phyloP scores from a whole-genome alignment of 441 rosid genomes.

The Pelargonium exstipulatum region DNA sequence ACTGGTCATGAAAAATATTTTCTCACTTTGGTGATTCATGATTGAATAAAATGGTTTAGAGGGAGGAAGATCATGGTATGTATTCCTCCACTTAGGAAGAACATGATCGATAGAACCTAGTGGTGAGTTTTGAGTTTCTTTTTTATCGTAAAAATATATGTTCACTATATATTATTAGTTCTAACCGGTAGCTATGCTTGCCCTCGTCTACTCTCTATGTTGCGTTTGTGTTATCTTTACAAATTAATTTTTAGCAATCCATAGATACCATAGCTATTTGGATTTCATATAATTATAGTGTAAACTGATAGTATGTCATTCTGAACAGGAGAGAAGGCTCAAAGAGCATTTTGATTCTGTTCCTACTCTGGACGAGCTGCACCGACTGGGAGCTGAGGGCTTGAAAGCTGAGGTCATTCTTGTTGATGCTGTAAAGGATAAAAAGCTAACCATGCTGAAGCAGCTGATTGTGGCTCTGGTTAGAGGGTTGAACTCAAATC shows the following conservation, averaged over 20 bases:
- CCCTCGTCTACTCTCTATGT: not conserved
- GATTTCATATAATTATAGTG: constrained; percentile 10
- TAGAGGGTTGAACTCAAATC: constrained; percentile 83
- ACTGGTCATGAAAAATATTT: not conserved
- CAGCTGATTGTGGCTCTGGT: constrained; percentile 75
- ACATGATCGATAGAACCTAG: not conserved
- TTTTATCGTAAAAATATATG: not conserved
- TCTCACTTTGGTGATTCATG: not conserved
- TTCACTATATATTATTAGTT: constrained; percentile 1
- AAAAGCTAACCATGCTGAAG: constrained; percentile 83
- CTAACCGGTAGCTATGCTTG: not conserved
- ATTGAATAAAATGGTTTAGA: not conserved
- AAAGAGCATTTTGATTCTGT: constrained; percentile 65
- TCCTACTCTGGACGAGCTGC: constrained; percentile 88
- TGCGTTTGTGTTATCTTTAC: not conserved
- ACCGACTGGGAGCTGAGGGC: constrained; percentile 72
- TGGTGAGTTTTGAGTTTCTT: not conserved
- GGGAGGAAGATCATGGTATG: not conserved
- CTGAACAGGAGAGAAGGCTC: constrained; percentile 72
- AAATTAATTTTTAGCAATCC: not conserved
- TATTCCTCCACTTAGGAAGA: not conserved
- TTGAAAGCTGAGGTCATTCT: constrained; percentile 75
- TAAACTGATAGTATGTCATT: constrained; percentile 10
- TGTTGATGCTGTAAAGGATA: constrained; percentile 84
- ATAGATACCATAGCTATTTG: not conserved